These are phyloP conservation scores for Geosiphon pyriformis DNA, from an alignment of 192 early-diverging fungal genomes.

Conservation along the genomic window DNA sequence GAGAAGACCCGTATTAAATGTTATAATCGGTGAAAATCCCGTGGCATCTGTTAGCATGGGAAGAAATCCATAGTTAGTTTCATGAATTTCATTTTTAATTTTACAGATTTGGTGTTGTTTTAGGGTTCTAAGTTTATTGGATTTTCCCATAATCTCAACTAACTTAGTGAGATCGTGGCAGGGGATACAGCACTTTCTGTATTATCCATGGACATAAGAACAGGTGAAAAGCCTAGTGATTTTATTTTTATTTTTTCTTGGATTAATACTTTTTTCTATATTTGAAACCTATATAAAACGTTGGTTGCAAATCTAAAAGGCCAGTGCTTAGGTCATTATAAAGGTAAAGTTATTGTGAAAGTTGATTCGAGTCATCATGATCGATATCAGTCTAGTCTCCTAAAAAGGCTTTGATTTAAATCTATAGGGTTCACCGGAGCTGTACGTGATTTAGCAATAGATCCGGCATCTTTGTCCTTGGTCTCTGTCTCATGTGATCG, in stretches of 20 bases:
- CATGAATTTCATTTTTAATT: background rate
- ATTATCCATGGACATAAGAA: conserved; percentile 55
- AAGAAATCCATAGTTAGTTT: conserved; percentile 29
- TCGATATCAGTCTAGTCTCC: background rate
- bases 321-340: conserved; percentile 46
- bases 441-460: conserved; percentile 35
- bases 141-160: background rate
- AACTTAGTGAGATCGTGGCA: conserved; percentile 53
- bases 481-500: conserved; percentile 71
- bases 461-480: conserved; percentile 31
- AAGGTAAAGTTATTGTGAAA: conserved; percentile 46
- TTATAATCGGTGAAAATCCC: conserved; percentile 64
- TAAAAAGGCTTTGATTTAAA: background rate
- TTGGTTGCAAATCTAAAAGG: too few relatives aligned
- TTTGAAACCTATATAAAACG: too few relatives aligned
- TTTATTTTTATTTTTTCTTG: background rate
- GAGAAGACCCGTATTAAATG: conserved; percentile 63
- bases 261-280: background rate
- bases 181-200: conserved; percentile 58
- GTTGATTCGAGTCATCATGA: too few relatives aligned
- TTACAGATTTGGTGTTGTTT: background rate
- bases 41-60: conserved; percentile 49
- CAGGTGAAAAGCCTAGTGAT: conserved; percentile 30
- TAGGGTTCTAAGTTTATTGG: background rate
- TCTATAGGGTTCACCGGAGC: conserved; percentile 43